Evolutionary conservation across 352 stramenopile genomes (phyloP).

Genomic region (Globisporangium barbulae): DNA sequence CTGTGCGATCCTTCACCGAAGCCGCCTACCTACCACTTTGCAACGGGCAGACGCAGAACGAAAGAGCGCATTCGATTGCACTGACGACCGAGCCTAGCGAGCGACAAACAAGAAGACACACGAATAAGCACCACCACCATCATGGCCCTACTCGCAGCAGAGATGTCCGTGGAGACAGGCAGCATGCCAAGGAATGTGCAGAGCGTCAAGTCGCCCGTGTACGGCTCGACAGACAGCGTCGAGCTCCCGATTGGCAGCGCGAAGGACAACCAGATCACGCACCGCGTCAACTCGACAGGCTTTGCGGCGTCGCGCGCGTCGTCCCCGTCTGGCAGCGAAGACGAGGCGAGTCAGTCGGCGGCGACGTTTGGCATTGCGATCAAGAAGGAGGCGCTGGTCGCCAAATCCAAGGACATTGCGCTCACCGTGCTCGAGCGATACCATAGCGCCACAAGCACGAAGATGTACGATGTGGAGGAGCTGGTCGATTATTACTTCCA

Average conservation of each 20-base stretch:
- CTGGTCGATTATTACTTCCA: conserved; percentile 86
- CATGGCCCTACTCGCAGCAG: conserved; percentile 16
- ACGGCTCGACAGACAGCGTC: conserved; percentile 9
- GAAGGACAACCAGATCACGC: conserved; percentile 19
- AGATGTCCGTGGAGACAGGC: conserved; percentile 1
- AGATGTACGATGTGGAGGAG: conserved; percentile 89
- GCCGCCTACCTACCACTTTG: background rate
- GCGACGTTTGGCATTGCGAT: conserved; percentile 4
- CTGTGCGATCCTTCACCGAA: background rate
- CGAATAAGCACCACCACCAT: conserved; percentile 1
- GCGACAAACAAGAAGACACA: background rate
- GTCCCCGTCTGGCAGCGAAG: conserved; percentile 32
- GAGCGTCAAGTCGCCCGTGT: conserved; percentile 4
- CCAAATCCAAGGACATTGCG: conserved; percentile 27
- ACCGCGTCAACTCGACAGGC: conserved; percentile 22
- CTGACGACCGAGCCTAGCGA: background rate
- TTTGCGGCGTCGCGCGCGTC: conserved; percentile 30
- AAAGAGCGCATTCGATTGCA: background rate
- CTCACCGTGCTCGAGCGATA: conserved; percentile 64
- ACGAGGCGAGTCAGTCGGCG: conserved; percentile 30
- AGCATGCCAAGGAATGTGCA: background rate
- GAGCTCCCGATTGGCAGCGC: background rate
- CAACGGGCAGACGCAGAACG: conserved; percentile 1
- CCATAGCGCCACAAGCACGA: conserved; percentile 64
- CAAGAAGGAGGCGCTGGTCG: conserved; percentile 22